Evolutionary conservation across 2,329 filamentous ascomycete genomes (phyloP), one percentile per base, ranked within the genome.

Genomic region (Exophiala viscosa): DNA sequence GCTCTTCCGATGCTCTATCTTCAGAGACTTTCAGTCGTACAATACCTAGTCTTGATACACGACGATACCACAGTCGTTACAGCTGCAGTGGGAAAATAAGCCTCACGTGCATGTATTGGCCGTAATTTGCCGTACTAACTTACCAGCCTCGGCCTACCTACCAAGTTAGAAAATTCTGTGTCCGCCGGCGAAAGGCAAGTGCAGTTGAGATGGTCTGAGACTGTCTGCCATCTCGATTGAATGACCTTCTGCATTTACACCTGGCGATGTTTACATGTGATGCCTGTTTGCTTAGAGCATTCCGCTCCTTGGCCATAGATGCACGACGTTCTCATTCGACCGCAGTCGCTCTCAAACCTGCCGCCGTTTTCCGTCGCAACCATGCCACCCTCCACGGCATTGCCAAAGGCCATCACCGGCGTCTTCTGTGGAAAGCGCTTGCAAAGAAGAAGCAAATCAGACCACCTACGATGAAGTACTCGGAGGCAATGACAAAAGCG

Each of bases 341-440:
- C 3, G 23, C 8, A 7, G 1, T 28, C 23, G 23, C 23, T n/a
- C 23, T 28, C 23, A 28, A 5, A 39, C 18, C 50, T 33, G 23
- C 40, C 8, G 5, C 41, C 13, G 33, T 17, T 20, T 48, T 47
- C 32, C 42, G 17, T 17, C 56, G 59, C 50, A 55, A 36, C 14
- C 58, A 60, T 52, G 54, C 52, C 9, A 63, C 62, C n/a, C 45
- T 60, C 3, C 43, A 45, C 7, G 54, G 51, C 14, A 41, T 64
- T 20, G 45, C 35, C 14, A 58, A 56, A 36, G 62, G 62, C 17
- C 62, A 64, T 44, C 62, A 64, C 31, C 57, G 55, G 10, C 45
- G 54, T 3, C 14, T n/a, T 8, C 49, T 57, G 3, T 41, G 38
- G 17, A 48, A 56, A 35, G 43, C 48, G 20, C 49, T 59, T 9